phyloP scores from a whole-genome alignment of 768 basidiomycete genomes.

The Fibroporia radiculosa region DNA sequence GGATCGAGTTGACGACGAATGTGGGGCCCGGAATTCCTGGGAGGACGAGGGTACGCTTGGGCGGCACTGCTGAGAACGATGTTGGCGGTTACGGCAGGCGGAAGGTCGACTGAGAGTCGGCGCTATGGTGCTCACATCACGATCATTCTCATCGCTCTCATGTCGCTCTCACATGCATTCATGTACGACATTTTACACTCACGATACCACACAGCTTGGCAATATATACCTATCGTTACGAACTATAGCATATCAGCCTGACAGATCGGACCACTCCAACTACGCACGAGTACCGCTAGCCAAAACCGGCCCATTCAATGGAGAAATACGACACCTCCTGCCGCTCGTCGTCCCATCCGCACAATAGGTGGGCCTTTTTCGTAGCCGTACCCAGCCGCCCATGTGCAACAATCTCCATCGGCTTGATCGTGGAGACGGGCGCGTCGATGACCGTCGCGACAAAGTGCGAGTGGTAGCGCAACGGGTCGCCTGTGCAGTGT shows the following conservation, averaged over 20 bases:
- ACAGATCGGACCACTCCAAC: background rate
- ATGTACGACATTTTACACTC: background rate
- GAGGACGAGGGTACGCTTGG: constrained; percentile 5
- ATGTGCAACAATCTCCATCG: constrained; percentile 94
- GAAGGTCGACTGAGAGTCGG: constrained; percentile 7
- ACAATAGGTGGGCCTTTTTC: constrained; percentile 91
- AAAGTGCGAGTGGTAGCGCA: constrained; percentile 97
- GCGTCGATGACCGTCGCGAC: constrained; percentile 75
- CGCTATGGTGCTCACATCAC: background rate
- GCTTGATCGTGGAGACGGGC: constrained; percentile 49
- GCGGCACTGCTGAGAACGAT: background rate
- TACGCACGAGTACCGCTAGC: constrained; percentile 28
- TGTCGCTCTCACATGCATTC: background rate
- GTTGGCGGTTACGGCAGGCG: constrained; percentile 1
- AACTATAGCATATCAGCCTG: background rate
- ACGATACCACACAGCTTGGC: background rate
- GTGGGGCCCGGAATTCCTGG: constrained; percentile 1
- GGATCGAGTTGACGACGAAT: background rate
- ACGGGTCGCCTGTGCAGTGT: constrained; percentile 72
- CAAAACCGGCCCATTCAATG: constrained; percentile 90
- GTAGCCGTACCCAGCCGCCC: constrained; percentile 94
- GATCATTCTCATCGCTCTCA: background rate
- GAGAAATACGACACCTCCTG: constrained; percentile 65
- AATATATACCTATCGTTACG: background rate
- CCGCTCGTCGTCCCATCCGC: constrained; percentile 75